A percentile compares a stretch with the other conserved stretches of the same genome.
phyloP scores from a whole-genome alignment of 208 protist species.

The Leishmania major region DNA sequence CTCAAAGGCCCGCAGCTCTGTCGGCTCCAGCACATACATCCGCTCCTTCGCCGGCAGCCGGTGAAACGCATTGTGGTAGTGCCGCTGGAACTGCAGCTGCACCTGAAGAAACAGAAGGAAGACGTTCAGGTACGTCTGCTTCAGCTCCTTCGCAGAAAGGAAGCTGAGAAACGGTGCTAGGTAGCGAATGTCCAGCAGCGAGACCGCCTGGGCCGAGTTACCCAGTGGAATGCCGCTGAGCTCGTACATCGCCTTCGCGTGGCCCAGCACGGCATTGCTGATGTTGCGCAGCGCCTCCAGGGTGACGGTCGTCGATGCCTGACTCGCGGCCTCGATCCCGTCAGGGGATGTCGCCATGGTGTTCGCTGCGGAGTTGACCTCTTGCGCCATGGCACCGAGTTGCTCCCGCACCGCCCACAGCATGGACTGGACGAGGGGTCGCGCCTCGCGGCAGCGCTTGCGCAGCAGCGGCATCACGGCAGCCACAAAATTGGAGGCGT shows the following conservation, averaged over 20 bases:
- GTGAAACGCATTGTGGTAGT: conserved; percentile 31
- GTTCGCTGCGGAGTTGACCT: conserved; percentile 6
- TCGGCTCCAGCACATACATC: conserved; percentile 44
- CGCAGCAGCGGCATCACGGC: conserved; percentile 67
- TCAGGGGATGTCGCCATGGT: neutral
- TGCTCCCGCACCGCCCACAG: conserved; percentile 56
- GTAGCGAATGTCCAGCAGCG: conserved; percentile 70
- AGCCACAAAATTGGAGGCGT: conserved; percentile 50
- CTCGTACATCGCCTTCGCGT: conserved; percentile 71
- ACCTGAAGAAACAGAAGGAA: conserved; percentile 79
- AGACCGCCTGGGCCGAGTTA: conserved; percentile 9
- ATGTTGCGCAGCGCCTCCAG: conserved; percentile 37
- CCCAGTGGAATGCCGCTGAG: conserved; percentile 47
- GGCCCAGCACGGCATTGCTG: conserved; percentile 40
- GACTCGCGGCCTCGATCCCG: conserved; percentile 8
- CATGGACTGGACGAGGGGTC: conserved; percentile 71
- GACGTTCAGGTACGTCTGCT: conserved; percentile 46
- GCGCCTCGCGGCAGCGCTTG: conserved; percentile 52
- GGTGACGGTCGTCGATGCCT: neutral
- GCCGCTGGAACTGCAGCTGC: conserved; percentile 64
- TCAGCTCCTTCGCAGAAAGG: conserved; percentile 52
- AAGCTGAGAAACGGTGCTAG: conserved; percentile 77
- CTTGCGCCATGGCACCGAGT: conserved; percentile 45
- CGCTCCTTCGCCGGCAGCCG: conserved; percentile 32
- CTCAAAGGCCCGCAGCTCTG: conserved; percentile 55